phyloP scores from a whole-genome alignment of 257 asterid species.

The Gentiana dahurica region DNA sequence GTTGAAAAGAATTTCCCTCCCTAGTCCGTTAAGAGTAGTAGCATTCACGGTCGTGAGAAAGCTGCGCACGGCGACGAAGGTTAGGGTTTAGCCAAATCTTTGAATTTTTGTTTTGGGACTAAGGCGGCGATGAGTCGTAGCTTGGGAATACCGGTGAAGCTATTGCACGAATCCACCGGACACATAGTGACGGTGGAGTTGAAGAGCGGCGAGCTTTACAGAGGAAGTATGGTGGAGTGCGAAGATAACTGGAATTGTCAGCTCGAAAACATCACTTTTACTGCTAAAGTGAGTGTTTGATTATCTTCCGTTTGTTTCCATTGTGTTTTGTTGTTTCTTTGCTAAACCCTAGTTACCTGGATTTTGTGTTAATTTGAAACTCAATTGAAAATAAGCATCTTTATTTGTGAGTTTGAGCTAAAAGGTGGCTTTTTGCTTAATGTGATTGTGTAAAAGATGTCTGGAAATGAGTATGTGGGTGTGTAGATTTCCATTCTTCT shows the following conservation, averaged over 20 bases:
- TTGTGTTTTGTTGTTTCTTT: no score
- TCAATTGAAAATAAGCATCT: no score
- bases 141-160: slow-evolving; percentile 94
- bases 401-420: no score
- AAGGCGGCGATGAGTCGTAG: slow-evolving; percentile 61
- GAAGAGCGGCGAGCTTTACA: slow-evolving; percentile 87
- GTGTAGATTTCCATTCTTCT: no score
- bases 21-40: neutral
- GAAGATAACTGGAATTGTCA: slow-evolving; percentile 56
- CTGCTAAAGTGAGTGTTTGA: slow-evolving; percentile 27
- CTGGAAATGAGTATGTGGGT: no score
- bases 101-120: neutral
- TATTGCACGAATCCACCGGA: slow-evolving; percentile 93
- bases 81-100: neutral
- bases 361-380: no score
- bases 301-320: neutral
- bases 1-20: neutral
- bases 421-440: no score
- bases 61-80: no score
- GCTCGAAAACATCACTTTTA: slow-evolving; percentile 39
- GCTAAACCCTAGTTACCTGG: no score
- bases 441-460: no score
- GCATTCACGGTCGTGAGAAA: no score
- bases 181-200: slow-evolving; percentile 86
- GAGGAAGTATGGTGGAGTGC: slow-evolving; percentile 83